Percentiles rank a stretch among this genome's conserved stretches.
Conservation (phyloP, 2,329 filamentous ascomycete genomes). For the Clonostachys chloroleuca region DNA sequence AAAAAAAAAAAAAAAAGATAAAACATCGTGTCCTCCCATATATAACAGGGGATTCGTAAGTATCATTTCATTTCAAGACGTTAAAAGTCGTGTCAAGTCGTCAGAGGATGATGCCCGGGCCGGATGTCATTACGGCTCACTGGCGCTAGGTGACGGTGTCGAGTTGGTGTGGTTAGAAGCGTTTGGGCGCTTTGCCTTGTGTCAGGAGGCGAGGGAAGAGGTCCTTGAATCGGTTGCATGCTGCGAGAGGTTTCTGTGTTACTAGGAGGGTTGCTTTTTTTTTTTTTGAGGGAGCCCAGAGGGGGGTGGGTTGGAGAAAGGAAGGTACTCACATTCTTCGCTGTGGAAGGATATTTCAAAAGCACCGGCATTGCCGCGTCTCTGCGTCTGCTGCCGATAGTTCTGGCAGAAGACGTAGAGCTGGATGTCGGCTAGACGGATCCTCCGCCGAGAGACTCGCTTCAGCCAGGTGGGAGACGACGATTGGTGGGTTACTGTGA, state of each 20-base stretch:
- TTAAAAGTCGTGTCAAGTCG: too few relatives aligned
- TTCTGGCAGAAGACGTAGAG: slow-evolving; percentile 55
- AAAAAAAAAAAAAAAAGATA: too few relatives aligned
- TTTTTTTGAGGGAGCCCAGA: neutral
- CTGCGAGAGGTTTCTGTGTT: slow-evolving; percentile 8
- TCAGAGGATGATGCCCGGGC: too few relatives aligned
- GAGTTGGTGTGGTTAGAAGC: too few relatives aligned
- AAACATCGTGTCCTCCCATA: too few relatives aligned
- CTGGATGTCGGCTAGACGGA: slow-evolving; percentile 50
- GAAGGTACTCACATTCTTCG: slow-evolving; percentile 26
- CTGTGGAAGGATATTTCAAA: slow-evolving; percentile 47
- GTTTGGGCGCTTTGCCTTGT: slow-evolving; percentile 4
- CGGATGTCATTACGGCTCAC: too few relatives aligned
- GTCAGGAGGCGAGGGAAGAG: slow-evolving; percentile 22
- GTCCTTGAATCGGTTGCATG: slow-evolving; percentile 31
- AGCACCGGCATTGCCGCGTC: slow-evolving; percentile 37
- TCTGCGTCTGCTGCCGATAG: slow-evolving; percentile 48
- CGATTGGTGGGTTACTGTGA: slow-evolving; percentile 46
- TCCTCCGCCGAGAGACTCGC: slow-evolving; percentile 35
- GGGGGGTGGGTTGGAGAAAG: neutral
- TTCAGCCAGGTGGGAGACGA: slow-evolving; percentile 45
- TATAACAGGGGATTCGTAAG: too few relatives aligned
- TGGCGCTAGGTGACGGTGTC: too few relatives aligned
- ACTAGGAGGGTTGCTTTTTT: neutral
- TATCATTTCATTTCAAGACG: too few relatives aligned